Evolutionary conservation across 108 stramenopile genomes (phyloP), one percentile per base, ranked within the genome.

Genomic region (Nitzschia palea): DNA sequence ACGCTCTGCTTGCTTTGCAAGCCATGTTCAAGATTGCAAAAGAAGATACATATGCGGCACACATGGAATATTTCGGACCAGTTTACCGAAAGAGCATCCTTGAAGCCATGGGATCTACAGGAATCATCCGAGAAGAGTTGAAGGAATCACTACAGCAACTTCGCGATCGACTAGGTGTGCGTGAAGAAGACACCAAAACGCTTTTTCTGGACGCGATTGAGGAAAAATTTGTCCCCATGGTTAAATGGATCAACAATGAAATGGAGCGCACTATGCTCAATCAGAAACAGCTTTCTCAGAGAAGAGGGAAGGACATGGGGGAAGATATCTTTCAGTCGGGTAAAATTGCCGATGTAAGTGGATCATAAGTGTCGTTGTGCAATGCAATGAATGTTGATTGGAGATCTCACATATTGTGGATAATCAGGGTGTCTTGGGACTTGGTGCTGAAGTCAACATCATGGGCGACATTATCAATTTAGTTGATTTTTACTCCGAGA

Each of bases 401-500:
- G 37, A 10, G 6, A 12, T 40, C 37, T 40, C 6, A 40, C 37
- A 40, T 10, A 40, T 40, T 40, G 6, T 40, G 10, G 37, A 23
- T 28, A 15, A 2, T 37, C 77, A 87, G 86, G 87, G 86, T 47
- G 77, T 81, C 17, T 78, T 94, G 53, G 93, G 93, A 33, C 67
- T 94, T 44, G 89, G 89, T 10, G 86, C 93, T 33, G 91, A 93
- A 50, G 82, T 80, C 37, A 89, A 93, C 56, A 85, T 93, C 69
- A 87, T 95, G 87, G 81, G 81, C 53, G 94, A 95, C 55, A 88
- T 88, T 64, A 86, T 95, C 87, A 80, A 87, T 48, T 76, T 95
- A 12, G 71, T 95, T 62, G 89, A 92, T 67, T 95, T 95, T 77
- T 92, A 91, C 74, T 71, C 65, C 25, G 94, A 90, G 56, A 93